A percentile compares a stretch with the other conserved stretches of the same genome.
Conservation (phyloP, 2,329 filamentous ascomycete species). For the Epichloe festucae region DNA sequence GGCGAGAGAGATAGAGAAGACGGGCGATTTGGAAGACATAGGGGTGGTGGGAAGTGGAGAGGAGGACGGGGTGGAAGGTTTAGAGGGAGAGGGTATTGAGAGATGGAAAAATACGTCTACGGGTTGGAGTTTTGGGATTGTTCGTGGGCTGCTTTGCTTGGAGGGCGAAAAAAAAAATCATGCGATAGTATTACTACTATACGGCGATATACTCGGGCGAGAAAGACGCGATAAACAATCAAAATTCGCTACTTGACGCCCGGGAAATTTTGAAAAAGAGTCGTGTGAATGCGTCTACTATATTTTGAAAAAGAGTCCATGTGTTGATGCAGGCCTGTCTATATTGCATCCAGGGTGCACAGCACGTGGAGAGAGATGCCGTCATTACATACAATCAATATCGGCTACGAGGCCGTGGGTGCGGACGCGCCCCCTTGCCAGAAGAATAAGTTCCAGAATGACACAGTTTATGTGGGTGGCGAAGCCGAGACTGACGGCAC, state of each 20-base stretch:
- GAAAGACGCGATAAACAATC: neutral
- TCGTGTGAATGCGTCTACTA: neutral
- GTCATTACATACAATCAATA: neutral
- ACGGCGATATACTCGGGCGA: neutral
- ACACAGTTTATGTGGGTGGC: neutral
- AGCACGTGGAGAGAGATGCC: neutral
- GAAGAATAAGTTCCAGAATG: neutral
- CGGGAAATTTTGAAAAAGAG: neutral
- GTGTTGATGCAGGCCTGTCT: neutral
- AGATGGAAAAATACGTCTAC: neutral
- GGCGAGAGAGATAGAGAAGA: constrained; percentile 24
- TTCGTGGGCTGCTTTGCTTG: neutral
- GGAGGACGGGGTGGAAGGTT: constrained; percentile 22
- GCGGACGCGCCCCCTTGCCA: neutral
- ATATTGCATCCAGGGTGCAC: neutral
- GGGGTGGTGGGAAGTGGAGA: constrained; percentile 26
- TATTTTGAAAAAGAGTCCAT: neutral
- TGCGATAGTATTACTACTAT: neutral
- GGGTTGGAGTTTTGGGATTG: neutral
- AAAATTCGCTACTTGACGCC: neutral
- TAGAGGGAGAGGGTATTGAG: constrained; percentile 10
- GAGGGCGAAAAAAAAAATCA: no score
- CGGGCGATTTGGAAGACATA: constrained; percentile 18
- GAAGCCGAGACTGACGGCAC: constrained; percentile 16
- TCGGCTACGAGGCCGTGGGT: neutral